Base-by-base conservation (phyloP, 441 rosid species). In the Eugenia klotzschiana region DNA sequence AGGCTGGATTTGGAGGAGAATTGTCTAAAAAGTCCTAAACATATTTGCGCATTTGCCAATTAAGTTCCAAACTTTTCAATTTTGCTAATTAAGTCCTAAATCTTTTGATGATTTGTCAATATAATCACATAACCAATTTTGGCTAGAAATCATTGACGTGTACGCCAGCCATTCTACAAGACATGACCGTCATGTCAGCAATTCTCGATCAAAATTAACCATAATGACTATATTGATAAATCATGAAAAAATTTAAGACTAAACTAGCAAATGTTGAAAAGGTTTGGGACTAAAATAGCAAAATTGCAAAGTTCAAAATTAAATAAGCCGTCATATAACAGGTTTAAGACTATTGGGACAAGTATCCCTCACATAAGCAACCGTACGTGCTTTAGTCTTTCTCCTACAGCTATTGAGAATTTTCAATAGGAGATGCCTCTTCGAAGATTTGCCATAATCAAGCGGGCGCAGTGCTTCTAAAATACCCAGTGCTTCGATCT, bases 101-200 rank as follows among this genome's bases (percentile, higher is more conserved):
- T 3, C 4, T 46, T 46, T 46, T 46, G 5, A 49, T 1, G 51
- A 12, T 55, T 55, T 55, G 1, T 6, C 26, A 11, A n/a, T 1
- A n/a, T 55, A 11, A n/a, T 55, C 15, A 3, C n/a, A 1, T n/a
- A 0, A 3, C 15, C 0, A 11, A 11, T n/a, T 55, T 55, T 55
- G 26, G 1, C 4, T 2, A 11, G 29, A 55, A 55, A 55, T 3
- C 0, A 0, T 0, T 11, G n/a, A 11, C 0, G 7, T n/a, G 1
- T 7, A 11, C 0, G 1, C 1, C 4, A 5, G 15, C 13, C 15
- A 12, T 49, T 12, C 15, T 49, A 49, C 4, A 12, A 11, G 5
- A 12, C 51, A 4, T 5, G 4, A 49, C 16, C 1, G 15, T 12
- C 15, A 49, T 16, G 13, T 12, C 1, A 55, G 0, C 3, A 7